Percentiles rank a stretch among this genome's conserved stretches.
phyloP scores from a whole-genome alignment of 495 filamentous ascomycete species.

The Tuber aestivum region DNA sequence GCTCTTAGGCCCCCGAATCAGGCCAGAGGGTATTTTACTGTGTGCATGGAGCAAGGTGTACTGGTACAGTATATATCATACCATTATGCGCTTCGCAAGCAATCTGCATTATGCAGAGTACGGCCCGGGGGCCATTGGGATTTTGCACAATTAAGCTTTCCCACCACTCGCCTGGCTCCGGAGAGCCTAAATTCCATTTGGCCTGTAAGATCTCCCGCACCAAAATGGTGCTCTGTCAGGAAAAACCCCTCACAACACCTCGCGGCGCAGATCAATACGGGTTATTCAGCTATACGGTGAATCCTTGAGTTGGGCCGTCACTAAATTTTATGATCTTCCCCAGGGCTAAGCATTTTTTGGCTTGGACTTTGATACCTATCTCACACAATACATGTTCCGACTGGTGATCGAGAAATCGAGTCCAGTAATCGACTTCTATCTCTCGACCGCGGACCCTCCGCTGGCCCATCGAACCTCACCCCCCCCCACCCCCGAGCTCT shows the following conservation, averaged over 20 bases:
- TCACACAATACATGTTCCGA: not conserved
- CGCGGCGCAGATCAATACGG: not conserved
- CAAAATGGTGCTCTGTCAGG: not conserved
- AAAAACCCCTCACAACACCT: not conserved
- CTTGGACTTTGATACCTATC: not conserved
- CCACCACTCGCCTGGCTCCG: not conserved
- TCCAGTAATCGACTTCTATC: not conserved
- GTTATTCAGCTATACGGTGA: not conserved
- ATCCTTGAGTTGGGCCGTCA: not conserved
- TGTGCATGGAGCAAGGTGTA: not conserved
- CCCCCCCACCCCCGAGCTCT: no score
- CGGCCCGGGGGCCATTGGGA: not conserved
- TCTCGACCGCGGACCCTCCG: not conserved
- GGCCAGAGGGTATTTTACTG: not conserved
- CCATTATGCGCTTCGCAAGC: not conserved
- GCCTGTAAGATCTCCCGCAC: not conserved
- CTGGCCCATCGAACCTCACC: not conserved
- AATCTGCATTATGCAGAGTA: not conserved
- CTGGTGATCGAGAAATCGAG: not conserved
- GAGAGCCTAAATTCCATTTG: not conserved
- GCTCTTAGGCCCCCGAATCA: not conserved
- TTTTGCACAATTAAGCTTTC: not conserved
- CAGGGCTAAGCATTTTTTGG: not conserved
- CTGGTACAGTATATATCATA: no score
- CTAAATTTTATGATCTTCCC: not conserved